Conservation (phyloP, 768 basidiomycete species). For the Suillus alpinus region DNA sequence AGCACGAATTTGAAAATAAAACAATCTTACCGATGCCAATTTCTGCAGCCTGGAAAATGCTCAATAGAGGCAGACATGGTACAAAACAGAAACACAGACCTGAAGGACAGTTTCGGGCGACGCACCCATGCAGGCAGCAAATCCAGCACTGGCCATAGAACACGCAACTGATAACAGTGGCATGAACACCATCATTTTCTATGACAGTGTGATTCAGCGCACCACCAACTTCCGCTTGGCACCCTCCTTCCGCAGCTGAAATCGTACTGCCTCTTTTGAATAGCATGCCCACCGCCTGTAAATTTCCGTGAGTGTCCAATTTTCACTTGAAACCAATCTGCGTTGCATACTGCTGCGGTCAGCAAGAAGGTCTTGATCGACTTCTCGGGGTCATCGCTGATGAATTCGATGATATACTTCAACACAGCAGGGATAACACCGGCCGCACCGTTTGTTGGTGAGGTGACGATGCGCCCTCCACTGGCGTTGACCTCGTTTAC, state of each 20-base stretch:
- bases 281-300: slow-evolving; percentile 86
- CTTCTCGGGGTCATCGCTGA: slow-evolving; percentile 88
- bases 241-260: slow-evolving; percentile 92
- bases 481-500: slow-evolving; percentile 94
- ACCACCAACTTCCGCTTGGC: slow-evolving; percentile 95
- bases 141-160: slow-evolving; percentile 93
- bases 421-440: slow-evolving; percentile 92
- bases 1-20: not conserved
- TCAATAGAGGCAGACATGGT: not conserved
- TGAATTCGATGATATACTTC: slow-evolving; percentile 90
- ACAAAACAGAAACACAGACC: slow-evolving; percentile 32
- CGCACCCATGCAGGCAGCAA: slow-evolving; percentile 93
- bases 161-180: slow-evolving; percentile 63
- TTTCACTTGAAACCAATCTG: slow-evolving; percentile 10
- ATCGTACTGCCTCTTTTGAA: slow-evolving; percentile 98
- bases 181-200: slow-evolving; percentile 3
- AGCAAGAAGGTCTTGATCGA: slow-evolving; percentile 86
- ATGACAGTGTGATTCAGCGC: slow-evolving; percentile 13
- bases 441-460: slow-evolving; percentile 90
- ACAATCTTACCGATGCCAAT: slow-evolving; percentile 74
- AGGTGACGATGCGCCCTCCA: slow-evolving; percentile 92
- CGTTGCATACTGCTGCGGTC: slow-evolving; percentile 77
- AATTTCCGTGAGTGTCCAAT: not conserved
- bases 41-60: slow-evolving; percentile 63
- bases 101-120: slow-evolving; percentile 81